phyloP scores from a whole-genome alignment of 176 grass and related monocot species.

The Ensete glaucum region DNA sequence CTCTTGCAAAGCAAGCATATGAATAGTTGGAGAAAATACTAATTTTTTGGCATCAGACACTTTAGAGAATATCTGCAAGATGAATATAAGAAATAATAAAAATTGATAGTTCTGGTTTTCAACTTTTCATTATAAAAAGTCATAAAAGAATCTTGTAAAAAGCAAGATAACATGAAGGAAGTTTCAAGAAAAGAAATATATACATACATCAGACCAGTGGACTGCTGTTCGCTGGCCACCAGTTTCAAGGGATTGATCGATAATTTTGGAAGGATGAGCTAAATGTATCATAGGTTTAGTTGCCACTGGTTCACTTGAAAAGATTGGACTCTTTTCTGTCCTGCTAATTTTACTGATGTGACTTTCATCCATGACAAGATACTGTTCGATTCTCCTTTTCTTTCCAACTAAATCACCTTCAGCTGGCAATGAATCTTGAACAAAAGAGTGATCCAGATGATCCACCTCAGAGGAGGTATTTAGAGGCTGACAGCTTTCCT shows the following conservation, averaged over 20 bases:
- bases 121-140: not conserved
- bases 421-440: slow-evolving; percentile 20
- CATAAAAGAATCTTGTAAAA: not conserved
- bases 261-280: slow-evolving; percentile 23
- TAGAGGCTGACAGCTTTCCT: slow-evolving; percentile 18
- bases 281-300: slow-evolving; percentile 19
- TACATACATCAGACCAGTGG: slow-evolving; percentile 45
- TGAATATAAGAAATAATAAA: not conserved
- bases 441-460: slow-evolving; percentile 26
- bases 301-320: slow-evolving; percentile 24
- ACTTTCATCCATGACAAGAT: slow-evolving; percentile 24
- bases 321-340: slow-evolving; percentile 23
- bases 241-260: slow-evolving; percentile 17
- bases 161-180: not conserved
- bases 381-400: slow-evolving; percentile 38
- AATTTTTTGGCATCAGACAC: slow-evolving; percentile 40
- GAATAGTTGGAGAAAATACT: slow-evolving; percentile 46
- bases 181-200: not conserved
- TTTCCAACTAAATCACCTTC: slow-evolving; percentile 43
- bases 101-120: not conserved
- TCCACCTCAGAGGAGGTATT: slow-evolving; percentile 10
- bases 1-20: slow-evolving; percentile 57
- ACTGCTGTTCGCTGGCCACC: slow-evolving; percentile 16
- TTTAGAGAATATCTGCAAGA: slow-evolving; percentile 37
- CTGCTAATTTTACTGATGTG: slow-evolving; percentile 32